A percentile compares a stretch with the other conserved stretches of the same genome.
Evolutionary conservation across 148 eudicot genomes (phyloP).

Genomic region (Cornus controversa): DNA sequence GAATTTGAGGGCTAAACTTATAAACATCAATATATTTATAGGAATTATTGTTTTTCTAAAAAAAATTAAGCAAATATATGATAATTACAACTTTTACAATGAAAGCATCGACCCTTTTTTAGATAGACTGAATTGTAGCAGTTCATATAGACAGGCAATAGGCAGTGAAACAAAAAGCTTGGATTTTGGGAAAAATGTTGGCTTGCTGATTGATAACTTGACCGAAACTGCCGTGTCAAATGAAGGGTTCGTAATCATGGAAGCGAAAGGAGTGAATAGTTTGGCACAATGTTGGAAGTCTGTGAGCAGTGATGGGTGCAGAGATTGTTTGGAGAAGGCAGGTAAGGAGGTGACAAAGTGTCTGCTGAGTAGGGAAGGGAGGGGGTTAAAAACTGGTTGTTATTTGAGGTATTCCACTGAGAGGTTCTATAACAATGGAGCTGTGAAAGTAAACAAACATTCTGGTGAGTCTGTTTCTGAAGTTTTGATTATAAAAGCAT

Average conservation of each 20-base stretch:
- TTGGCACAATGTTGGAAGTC: conserved; percentile 61
- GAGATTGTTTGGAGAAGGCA: no score
- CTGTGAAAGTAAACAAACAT: neutral
- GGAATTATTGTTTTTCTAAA: no score
- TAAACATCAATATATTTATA: no score
- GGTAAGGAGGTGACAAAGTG: no score
- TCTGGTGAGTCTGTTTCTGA: no score
- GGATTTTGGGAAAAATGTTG: neutral
- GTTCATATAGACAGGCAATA: neutral
- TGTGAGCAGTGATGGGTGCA: conserved; percentile 28
- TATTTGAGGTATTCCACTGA: no score
- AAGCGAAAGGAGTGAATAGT: conserved; percentile 31
- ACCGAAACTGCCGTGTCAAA: conserved; percentile 14
- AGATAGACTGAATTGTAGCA: conserved; percentile 21
- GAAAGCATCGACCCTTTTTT: conserved; percentile 19
- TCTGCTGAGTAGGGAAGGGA: no score
- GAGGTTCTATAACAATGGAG: conserved; percentile 29
- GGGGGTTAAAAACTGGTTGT: no score
- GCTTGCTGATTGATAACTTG: conserved; percentile 22
- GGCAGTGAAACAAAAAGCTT: no score
- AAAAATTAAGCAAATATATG: no score
- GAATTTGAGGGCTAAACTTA: no score
- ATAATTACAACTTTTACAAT: conserved; percentile 27
- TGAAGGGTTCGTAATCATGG: conserved; percentile 25
- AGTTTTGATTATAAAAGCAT: neutral